Conservation (phyloP, 345 rosid species). For the Stellera chamaejasme region DNA sequence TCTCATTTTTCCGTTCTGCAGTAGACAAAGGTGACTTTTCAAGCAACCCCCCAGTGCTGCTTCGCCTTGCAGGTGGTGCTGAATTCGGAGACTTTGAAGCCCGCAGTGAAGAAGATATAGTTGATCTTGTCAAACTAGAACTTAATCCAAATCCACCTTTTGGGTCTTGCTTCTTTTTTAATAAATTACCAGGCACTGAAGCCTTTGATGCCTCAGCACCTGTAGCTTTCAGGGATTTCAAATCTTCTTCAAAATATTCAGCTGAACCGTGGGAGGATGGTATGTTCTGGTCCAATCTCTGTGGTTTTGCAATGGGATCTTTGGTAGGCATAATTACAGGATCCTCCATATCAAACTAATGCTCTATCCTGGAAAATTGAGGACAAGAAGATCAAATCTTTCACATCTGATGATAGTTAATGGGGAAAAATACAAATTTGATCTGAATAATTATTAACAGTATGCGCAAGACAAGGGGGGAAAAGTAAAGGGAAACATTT, state of each 20-base stretch:
- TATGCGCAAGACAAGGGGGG: too few species aligned
- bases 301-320: constrained; percentile 23
- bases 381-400: constrained; percentile 5
- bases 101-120: constrained; percentile 33
- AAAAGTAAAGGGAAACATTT: too few species aligned
- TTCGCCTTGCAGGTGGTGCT: constrained; percentile 53
- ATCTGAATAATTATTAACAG: too few species aligned
- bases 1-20: constrained; percentile 18
- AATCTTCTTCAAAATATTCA: constrained; percentile 30
- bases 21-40: constrained; percentile 39
- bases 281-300: constrained; percentile 23
- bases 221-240: constrained; percentile 26
- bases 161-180: constrained; percentile 45
- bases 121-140: constrained; percentile 36
- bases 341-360: constrained; percentile 47
- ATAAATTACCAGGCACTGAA: constrained; percentile 34
- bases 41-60: constrained; percentile 79
- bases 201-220: constrained; percentile 31
- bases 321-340: constrained; percentile 27
- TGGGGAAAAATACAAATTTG: too few species aligned
- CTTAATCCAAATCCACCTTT: constrained; percentile 24
- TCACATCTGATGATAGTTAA: too few species aligned
- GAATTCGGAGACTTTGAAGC: constrained; percentile 32
- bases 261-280: constrained; percentile 22
- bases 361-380: constrained; percentile 14